Evolutionary conservation across 2,329 filamentous ascomycete species (phyloP).

Genomic region (Monosporascus sp.): DNA sequence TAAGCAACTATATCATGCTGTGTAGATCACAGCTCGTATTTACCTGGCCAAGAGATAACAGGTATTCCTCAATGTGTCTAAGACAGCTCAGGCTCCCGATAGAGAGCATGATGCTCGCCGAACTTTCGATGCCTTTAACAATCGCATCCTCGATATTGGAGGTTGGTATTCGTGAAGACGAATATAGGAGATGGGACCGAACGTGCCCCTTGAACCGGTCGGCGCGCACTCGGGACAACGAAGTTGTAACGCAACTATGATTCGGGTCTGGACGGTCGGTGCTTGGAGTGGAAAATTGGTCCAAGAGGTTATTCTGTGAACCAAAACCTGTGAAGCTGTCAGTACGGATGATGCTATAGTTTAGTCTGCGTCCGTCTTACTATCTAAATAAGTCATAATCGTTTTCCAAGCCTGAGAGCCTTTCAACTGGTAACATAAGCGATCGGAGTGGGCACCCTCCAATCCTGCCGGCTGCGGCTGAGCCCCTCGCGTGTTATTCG

Average conservation of each 20-base stretch:
- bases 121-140: slow-evolving; percentile 1
- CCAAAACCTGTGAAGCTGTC: too few species aligned
- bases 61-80: slow-evolving; percentile 1
- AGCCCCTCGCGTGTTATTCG: not conserved
- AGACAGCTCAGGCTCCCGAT: not conserved
- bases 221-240: not conserved
- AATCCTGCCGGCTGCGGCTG: not conserved
- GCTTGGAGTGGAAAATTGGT: not conserved
- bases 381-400: not conserved
- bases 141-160: not conserved
- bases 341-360: not conserved
- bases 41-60: slow-evolving; percentile 2
- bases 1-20: not conserved
- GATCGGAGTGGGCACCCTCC: not conserved
- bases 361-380: not conserved
- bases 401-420: not conserved
- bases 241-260: not conserved
- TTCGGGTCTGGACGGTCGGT: not conserved
- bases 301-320: not conserved
- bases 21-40: not conserved
- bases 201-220: not conserved
- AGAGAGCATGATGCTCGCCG: slow-evolving; percentile 1
- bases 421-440: not conserved
- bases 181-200: not conserved
- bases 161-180: too few species aligned